Evolutionary conservation across 306 rosid species (phyloP), one percentile per base, ranked within the genome.

Genomic region (Vigna hirtella): DNA sequence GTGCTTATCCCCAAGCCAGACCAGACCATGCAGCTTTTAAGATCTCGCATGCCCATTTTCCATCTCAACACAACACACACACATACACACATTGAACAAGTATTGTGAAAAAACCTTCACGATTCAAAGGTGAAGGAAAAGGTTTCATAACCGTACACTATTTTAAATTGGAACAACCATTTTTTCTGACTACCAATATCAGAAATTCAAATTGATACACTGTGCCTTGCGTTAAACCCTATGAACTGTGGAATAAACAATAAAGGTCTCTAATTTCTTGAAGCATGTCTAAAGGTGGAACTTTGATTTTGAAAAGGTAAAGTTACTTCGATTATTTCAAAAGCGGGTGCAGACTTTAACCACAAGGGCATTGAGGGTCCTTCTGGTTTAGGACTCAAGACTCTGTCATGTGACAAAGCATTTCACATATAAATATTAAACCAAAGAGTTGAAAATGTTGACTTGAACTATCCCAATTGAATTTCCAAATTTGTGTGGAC

Each of bases 261-360:
- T 42, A 55, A 40, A 50, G 74, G 45, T 81, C 28, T 72, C 65
- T 79, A 72, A 68, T 71, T 80, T 76, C 77, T 32, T 74, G 52
- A 66, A 61, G 59, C 65, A 36, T 61, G 79, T 77, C 73, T 77
- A 78, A 82, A 81, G 82, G 84, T 76, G 57, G 22, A 56, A 40
- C 20, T 52, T 72, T 82, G 42, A 70, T 76, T 83, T 82, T 83
- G 64, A 71, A 90, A 86, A 85, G 84, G 20, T 55, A 83, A 90
- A 90, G 92, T 80, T 66, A 70, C 87, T 85, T 88, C 73, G 84
- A 87, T 81, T 65, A 71, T 72, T 82, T 66, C 88, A 87, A 85
- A 90, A 82, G 92, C 52, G 43, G 14, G 30, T 67, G 40, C 81
- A 77, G 79, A 83, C 79, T 79, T 80, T 77, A 68, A 67, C 87